Conservation (phyloP, 2,329 filamentous ascomycete genomes). For the Phoma sp. region DNA sequence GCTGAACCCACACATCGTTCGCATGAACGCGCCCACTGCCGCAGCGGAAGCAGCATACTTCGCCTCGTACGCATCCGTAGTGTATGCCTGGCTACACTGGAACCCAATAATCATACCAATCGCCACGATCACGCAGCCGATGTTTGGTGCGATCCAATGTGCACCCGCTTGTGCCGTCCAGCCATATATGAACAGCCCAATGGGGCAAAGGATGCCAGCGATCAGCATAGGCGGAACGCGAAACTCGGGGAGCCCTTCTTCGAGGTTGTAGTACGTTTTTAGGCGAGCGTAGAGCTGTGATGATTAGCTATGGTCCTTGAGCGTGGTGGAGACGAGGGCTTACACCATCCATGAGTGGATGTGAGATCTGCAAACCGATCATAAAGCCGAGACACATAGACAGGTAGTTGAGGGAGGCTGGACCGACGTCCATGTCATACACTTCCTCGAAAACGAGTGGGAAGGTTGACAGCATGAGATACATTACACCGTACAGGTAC, state of each 20-base stretch:
- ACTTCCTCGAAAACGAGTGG: conserved; percentile 62
- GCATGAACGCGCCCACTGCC: conserved; percentile 66
- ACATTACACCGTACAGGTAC: conserved; percentile 68
- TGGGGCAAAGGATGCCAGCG: conserved; percentile 59
- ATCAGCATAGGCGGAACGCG: conserved; percentile 63
- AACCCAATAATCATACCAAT: conserved; percentile 60
- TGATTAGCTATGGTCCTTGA: background rate
- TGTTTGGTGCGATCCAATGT: conserved; percentile 64
- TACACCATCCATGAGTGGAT: conserved; percentile 56
- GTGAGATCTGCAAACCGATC: conserved; percentile 50
- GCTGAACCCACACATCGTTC: conserved; percentile 62
- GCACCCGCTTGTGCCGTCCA: conserved; percentile 62
- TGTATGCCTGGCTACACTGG: conserved; percentile 67
- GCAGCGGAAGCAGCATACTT: conserved; percentile 56
- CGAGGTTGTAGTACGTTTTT: conserved; percentile 31
- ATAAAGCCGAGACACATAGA: conserved; percentile 68
- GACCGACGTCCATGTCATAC: conserved; percentile 64
- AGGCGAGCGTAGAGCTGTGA: conserved; percentile 34
- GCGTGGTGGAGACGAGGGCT: background rate
- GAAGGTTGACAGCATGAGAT: conserved; percentile 69
- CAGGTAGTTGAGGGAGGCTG: conserved; percentile 69
- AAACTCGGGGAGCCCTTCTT: conserved; percentile 51
- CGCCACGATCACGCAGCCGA: conserved; percentile 60
- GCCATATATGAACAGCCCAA: conserved; percentile 60
- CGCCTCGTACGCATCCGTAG: conserved; percentile 68